Evolutionary conservation across 805 yeast genomes (phyloP), one percentile per base, ranked within the genome.

Genomic region (Wickerhamomyces ciferrii): DNA sequence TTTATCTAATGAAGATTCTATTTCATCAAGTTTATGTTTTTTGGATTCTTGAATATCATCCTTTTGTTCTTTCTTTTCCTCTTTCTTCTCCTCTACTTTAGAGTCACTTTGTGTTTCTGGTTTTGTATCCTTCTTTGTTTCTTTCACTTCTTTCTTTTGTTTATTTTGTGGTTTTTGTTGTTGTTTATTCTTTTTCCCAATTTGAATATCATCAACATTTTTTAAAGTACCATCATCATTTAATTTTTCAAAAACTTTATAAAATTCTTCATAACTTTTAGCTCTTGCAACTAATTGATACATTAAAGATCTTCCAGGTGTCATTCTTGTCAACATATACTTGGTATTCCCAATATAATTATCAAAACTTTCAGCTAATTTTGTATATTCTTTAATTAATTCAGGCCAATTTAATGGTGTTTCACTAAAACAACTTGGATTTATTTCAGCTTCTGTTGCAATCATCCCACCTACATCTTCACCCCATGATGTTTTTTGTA

Each of bases 391-490:
- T 41, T 69, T 71, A 11, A 79, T 72, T 11, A 78, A 66, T 23
- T 69, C 60, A 23, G 66, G 70, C 87, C 92, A 87, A 0, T 76
- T 68, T 41, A 73, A 60, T 4, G 72, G 71, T 1, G 31, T 44
- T 27, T 34, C 13, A 27, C 63, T 62, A 62, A 94, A 94, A 35
- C 87, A 83, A 1, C 96, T 74, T 8, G 96, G 94, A 60, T 94
- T 91, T 7, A 75, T 60, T 65, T 94, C 98, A 0, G 97, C 98
- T 27, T 81, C 80, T 29, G 88, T 84, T 1, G 97, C 99, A 57
- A 91, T 81, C 99, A 94, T 92, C 7, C 88, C 91, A 4, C 98
- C 96, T n/a, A 84, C 67, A 43, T 78, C 77, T 2, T 74, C 73
- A 1, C 83, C 79, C 53, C 75, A 77, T 13, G 17, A n/a, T 65